Conservation (phyloP, 164 flowering plant genomes). For the Magnolia sinica region DNA sequence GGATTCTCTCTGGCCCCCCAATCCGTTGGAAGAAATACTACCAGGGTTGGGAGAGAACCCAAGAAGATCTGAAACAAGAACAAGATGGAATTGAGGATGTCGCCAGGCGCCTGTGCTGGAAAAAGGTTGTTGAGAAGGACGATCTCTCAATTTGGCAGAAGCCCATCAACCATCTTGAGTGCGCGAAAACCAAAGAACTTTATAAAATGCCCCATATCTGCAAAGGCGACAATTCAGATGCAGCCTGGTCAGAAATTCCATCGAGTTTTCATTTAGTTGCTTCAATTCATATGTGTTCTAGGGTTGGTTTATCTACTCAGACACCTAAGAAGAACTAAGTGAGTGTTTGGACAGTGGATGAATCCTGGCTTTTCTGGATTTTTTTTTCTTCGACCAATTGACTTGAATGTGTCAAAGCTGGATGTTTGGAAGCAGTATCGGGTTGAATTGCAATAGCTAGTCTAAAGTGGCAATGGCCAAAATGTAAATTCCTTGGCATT, state of each 20-base stretch:
- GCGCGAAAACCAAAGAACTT: conserved; percentile 42
- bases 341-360: too few species aligned
- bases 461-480: too few species aligned
- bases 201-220: conserved; percentile 67
- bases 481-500: too few species aligned
- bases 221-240: conserved; percentile 71
- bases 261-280: background rate
- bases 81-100: conserved; percentile 82
- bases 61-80: conserved; percentile 85
- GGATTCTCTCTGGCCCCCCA: conserved; percentile 98
- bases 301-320: background rate
- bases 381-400: too few species aligned
- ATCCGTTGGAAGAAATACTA: conserved; percentile 83
- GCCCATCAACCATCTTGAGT: conserved; percentile 82
- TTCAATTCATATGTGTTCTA: background rate
- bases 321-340: background rate
- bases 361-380: too few species aligned
- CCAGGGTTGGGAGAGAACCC: conserved; percentile 95
- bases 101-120: conserved; percentile 84
- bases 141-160: conserved; percentile 89
- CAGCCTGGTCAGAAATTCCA: conserved; percentile 58
- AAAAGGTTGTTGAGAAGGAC: conserved; percentile 69
- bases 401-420: too few species aligned
- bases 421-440: too few species aligned
- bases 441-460: too few species aligned